Evolutionary conservation across 2,329 filamentous ascomycete species (phyloP).

Genomic region (Zymoseptoria ardabiliae): DNA sequence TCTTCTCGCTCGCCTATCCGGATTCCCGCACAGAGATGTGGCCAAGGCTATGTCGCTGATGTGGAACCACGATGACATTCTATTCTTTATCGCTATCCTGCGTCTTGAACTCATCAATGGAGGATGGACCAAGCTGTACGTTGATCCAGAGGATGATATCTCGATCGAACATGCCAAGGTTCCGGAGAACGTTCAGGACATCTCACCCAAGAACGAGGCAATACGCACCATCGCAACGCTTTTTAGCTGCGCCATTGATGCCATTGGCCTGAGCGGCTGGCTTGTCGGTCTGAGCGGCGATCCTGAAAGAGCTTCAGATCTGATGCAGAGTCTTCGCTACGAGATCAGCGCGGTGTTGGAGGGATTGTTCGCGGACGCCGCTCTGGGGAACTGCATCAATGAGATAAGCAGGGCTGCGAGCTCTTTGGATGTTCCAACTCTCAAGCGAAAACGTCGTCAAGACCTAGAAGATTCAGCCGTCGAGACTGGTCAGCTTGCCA

Average conservation of each 20-base stretch:
- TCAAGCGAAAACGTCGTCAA: conserved; percentile 3
- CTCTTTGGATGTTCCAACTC: neutral
- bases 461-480: conserved; percentile 5
- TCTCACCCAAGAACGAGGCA: conserved; percentile 56
- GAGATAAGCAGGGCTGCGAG: conserved; percentile 4
- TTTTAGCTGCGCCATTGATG: conserved; percentile 65
- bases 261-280: conserved; percentile 68
- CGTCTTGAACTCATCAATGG: conserved; percentile 66
- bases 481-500: conserved; percentile 4
- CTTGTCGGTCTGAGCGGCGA: conserved; percentile 52
- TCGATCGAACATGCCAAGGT: conserved; percentile 56
- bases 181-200: conserved; percentile 38
- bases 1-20: conserved; percentile 62
- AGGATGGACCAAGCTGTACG: conserved; percentile 67
- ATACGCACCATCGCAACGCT: conserved; percentile 66
- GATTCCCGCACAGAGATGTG: conserved; percentile 54
- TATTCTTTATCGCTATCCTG: conserved; percentile 65
- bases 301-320: conserved; percentile 52
- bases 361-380: conserved; percentile 7
- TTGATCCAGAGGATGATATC: conserved; percentile 47
- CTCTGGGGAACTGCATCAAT: conserved; percentile 8
- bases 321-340: conserved; percentile 57
- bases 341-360: conserved; percentile 61
- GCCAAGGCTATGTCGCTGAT: conserved; percentile 56
- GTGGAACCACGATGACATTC: conserved; percentile 59